These are phyloP conservation scores for Gnomoniopsis smithogilvyi DNA, from an alignment of 2,329 filamentous ascomycete species.

Conservation along the genomic window DNA sequence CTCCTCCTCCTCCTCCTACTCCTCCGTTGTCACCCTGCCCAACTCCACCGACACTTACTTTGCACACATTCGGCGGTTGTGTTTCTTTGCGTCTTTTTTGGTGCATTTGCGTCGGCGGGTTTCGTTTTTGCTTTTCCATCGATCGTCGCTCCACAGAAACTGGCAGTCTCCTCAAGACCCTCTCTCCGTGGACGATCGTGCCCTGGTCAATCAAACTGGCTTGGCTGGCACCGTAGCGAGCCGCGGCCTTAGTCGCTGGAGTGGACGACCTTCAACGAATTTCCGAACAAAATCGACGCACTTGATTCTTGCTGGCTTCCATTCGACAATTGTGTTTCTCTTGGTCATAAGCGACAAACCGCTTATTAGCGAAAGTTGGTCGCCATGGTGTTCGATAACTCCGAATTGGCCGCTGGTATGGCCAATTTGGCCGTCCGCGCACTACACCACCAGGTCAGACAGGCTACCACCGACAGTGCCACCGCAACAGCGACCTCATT, in stretches of 20 bases:
- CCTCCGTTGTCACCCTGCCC: neutral
- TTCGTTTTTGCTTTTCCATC: neutral
- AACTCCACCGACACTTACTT: too few relatives aligned
- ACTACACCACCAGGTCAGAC: slow-evolving; percentile 13
- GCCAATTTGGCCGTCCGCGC: slow-evolving; percentile 16
- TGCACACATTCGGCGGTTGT: too few relatives aligned
- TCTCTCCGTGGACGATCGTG: neutral
- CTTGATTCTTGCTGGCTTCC: neutral
- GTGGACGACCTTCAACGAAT: neutral
- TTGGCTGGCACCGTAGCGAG: slow-evolving; percentile 5
- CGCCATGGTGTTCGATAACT: slow-evolving; percentile 12
- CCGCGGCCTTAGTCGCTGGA: slow-evolving; percentile 11
- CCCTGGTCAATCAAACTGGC: neutral
- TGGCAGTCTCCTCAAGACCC: neutral
- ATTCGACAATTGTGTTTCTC: neutral
- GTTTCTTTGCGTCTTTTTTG: too few relatives aligned
- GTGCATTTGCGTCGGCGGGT: neutral
- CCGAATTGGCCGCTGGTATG: slow-evolving; percentile 13
- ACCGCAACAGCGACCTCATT: slow-evolving; percentile 9
- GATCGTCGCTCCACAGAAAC: neutral
- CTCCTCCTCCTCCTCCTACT: too few relatives aligned
- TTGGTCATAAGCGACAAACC: too few relatives aligned
- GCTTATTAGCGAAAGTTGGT: neutral
- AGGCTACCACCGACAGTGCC: slow-evolving; percentile 1
- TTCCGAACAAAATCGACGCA: neutral